These are phyloP conservation scores for Curvularia hawaiiensis DNA, from an alignment of 2,329 filamentous ascomycete genomes.

Conservation along the genomic window DNA sequence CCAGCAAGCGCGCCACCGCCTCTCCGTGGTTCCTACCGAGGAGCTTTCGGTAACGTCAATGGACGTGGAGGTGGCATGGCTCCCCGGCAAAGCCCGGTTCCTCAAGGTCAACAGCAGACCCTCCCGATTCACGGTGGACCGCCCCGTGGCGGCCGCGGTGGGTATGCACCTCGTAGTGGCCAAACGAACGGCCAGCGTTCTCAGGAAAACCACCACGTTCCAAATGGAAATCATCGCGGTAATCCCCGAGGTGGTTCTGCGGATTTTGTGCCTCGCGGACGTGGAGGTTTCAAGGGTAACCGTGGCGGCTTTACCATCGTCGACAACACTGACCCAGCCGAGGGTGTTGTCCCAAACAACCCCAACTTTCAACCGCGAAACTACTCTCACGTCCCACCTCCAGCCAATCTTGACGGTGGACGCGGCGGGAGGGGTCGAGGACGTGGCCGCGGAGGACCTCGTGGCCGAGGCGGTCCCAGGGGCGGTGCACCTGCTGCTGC, in stretches of 20 bases:
- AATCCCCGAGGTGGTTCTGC: slow-evolving; percentile 28
- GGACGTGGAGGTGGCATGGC: slow-evolving; percentile 49
- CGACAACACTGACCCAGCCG: slow-evolving; percentile 58
- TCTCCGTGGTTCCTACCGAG: slow-evolving; percentile 63
- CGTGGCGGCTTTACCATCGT: slow-evolving; percentile 52
- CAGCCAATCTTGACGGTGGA: slow-evolving; percentile 39
- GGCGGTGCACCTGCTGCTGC: slow-evolving; percentile 32
- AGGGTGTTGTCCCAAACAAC: slow-evolving; percentile 61
- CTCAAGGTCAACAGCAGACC: slow-evolving; percentile 39
- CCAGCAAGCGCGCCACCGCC: slow-evolving; percentile 62
- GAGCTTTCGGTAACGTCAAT: slow-evolving; percentile 58
- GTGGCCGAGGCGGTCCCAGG: slow-evolving; percentile 38
- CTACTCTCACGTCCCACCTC: slow-evolving; percentile 47
- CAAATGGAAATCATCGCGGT: slow-evolving; percentile 39
- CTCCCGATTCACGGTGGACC: slow-evolving; percentile 48
- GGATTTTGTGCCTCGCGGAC: slow-evolving; percentile 48
- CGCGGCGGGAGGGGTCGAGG: slow-evolving; percentile 41
- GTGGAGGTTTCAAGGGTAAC: slow-evolving; percentile 46
- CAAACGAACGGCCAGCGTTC: slow-evolving; percentile 33
- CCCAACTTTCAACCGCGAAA: slow-evolving; percentile 60
- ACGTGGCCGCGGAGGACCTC: slow-evolving; percentile 37
- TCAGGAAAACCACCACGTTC: slow-evolving; percentile 31
- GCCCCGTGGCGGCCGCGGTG: slow-evolving; percentile 48
- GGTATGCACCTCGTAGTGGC: slow-evolving; percentile 42
- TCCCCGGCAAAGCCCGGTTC: slow-evolving; percentile 36